These are phyloP conservation scores for Pseudevernia furfuracea DNA, from an alignment of 495 filamentous ascomycete genomes.

Conservation along the genomic window DNA sequence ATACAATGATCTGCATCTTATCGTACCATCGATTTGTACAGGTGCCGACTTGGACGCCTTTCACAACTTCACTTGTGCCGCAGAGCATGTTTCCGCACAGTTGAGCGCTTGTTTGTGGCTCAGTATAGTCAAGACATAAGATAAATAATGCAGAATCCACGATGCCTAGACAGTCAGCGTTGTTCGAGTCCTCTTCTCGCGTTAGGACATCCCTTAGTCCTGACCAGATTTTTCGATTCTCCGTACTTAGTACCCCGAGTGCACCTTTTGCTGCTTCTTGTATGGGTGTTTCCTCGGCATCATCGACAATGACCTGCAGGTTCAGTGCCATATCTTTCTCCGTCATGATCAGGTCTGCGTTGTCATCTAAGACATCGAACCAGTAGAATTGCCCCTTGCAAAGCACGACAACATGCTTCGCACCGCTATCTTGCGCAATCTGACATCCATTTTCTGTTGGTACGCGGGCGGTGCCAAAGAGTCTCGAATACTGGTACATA, in stretches of 20 bases:
- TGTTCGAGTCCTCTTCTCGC: conserved; percentile 79
- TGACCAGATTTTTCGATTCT: conserved; percentile 95
- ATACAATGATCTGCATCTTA: conserved; percentile 98
- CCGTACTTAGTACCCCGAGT: conserved; percentile 86
- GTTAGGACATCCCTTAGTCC: conserved; percentile 83
- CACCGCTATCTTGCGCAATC: conserved; percentile 82
- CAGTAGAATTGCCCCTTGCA: conserved; percentile 97
- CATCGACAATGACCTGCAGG: conserved; percentile 83
- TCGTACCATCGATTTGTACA: conserved; percentile 99
- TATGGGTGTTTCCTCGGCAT: conserved; percentile 80
- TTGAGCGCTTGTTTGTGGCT: conserved; percentile 67
- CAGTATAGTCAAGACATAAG: conserved; percentile 85
- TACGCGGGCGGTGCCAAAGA: conserved; percentile 92
- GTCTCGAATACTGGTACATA: conserved; percentile 96
- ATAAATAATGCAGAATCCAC: conserved; percentile 93
- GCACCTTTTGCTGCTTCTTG: conserved; percentile 92
- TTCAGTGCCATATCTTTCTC: conserved; percentile 92
- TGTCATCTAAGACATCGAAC: conserved; percentile 95
- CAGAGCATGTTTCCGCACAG: conserved; percentile 98
- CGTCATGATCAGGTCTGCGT: conserved; percentile 92
- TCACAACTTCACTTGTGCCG: conserved; percentile 82
- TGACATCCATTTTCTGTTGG: conserved; percentile 93
- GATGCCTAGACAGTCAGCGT: conserved; percentile 86
- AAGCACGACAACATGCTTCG: conserved; percentile 89
- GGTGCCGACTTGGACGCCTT: conserved; percentile 91